Evolutionary conservation across 176 grass and related monocot species (phyloP).

Genomic region (Rhipidocladum racemiflorum): DNA sequence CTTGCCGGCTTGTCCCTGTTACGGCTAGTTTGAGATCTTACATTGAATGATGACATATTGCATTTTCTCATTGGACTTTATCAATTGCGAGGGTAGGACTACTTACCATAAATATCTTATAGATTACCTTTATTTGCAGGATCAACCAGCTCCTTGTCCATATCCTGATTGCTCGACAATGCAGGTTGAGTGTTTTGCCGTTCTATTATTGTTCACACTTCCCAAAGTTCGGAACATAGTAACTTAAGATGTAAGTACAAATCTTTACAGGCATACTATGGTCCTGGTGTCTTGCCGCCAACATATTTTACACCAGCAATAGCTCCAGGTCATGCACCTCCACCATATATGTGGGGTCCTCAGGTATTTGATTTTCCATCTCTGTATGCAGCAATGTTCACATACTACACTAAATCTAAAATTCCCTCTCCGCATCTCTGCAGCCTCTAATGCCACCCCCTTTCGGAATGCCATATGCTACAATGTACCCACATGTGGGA

Average conservation of each 20-base stretch:
- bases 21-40: neutral
- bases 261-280: conserved; percentile 78
- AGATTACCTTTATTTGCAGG: conserved; percentile 42
- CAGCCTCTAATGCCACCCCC: conserved; percentile 75
- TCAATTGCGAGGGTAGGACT: neutral
- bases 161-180: conserved; percentile 88
- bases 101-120: conserved; percentile 21
- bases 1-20: neutral
- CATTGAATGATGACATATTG: neutral
- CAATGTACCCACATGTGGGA: conserved; percentile 73
- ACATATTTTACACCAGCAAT: conserved; percentile 66
- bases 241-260: neutral
- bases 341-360: conserved; percentile 85
- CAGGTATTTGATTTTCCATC: conserved; percentile 56
- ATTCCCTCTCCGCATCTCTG: neutral
- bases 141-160: conserved; percentile 59
- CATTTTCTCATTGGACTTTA: neutral
- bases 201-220: neutral
- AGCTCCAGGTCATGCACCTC: conserved; percentile 68
- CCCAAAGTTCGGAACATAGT: neutral
- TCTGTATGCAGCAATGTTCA: neutral
- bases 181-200: conserved; percentile 51
- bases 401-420: conserved; percentile 17
- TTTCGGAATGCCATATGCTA: conserved; percentile 70
- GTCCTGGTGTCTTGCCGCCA: conserved; percentile 65